These are phyloP conservation scores for Erodium moschatum DNA, from an alignment of 441 rosid species.

Conservation along the genomic window DNA sequence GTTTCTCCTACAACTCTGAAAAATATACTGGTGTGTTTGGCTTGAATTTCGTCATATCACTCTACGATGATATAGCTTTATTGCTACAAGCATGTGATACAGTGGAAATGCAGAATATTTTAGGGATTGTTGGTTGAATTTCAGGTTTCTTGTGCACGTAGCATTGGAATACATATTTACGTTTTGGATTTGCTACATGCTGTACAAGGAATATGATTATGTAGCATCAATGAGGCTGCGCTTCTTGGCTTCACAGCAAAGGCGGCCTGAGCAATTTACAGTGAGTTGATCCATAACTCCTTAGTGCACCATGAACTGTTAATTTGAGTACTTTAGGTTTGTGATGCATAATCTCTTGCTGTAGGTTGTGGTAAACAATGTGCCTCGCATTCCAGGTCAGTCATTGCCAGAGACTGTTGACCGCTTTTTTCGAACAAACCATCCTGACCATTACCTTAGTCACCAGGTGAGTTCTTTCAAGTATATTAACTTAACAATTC, in stretches of 20 bases:
- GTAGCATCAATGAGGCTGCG: constrained; percentile 74
- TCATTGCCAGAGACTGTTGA: constrained; percentile 59
- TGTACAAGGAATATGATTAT: constrained; percentile 73
- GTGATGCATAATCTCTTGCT: constrained; percentile 7
- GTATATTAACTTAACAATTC: constrained; percentile 5
- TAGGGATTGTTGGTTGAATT: constrained; percentile 17
- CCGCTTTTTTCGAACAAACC: constrained; percentile 70
- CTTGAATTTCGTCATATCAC: not conserved
- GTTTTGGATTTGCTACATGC: constrained; percentile 76
- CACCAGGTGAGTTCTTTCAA: constrained; percentile 53
- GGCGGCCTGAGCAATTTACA: constrained; percentile 86
- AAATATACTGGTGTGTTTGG: not conserved
- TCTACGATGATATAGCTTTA: not conserved
- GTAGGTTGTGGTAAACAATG: constrained; percentile 86
- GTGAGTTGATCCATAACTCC: constrained; percentile 38
- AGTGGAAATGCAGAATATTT: constrained; percentile 12
- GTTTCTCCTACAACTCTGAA: constrained; percentile 7
- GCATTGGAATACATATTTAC: constrained; percentile 79
- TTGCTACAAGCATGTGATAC: not conserved
- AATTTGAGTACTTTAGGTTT: not conserved
- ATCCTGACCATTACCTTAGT: constrained; percentile 77
- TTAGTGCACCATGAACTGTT: not conserved
- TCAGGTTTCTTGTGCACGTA: constrained; percentile 91
- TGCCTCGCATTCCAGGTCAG: constrained; percentile 51
- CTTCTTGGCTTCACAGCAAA: constrained; percentile 66